Evolutionary conservation across 2,329 filamentous ascomycete species (phyloP).

Genomic region (Ceratocystis cubensis): DNA sequence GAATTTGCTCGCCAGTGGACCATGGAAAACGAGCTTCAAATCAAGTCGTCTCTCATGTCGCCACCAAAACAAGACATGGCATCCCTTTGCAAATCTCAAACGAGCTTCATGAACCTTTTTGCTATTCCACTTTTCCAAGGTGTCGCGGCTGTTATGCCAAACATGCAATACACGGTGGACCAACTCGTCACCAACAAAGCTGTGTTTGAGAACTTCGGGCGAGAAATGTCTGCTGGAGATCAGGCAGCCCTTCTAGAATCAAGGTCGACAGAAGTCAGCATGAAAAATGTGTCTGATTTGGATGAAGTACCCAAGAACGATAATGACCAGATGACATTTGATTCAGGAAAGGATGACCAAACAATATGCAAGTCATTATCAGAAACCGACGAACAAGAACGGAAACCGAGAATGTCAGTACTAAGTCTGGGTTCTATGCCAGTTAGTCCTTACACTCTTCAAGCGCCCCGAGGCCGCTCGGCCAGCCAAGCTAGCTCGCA

Average conservation of each 20-base stretch:
- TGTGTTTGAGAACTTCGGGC: conserved; percentile 23
- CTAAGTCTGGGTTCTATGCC: conserved; percentile 13
- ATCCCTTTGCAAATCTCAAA: conserved; percentile 75
- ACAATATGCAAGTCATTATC: background rate
- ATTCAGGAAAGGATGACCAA: background rate
- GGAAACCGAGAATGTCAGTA: background rate
- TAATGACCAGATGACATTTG: background rate
- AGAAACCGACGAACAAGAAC: background rate
- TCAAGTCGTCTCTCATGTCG: conserved; percentile 76
- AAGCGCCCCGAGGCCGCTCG: background rate
- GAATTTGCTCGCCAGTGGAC: conserved; percentile 87
- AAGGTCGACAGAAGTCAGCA: background rate
- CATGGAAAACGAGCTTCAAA: conserved; percentile 80
- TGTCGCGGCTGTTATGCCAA: conserved; percentile 73
- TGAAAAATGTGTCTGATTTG: background rate
- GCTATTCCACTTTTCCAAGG: conserved; percentile 83
- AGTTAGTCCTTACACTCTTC: conserved; percentile 12
- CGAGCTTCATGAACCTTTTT: conserved; percentile 94
- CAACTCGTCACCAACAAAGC: conserved; percentile 38
- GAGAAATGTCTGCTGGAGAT: background rate
- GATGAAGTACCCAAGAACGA: background rate
- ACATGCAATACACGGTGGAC: conserved; percentile 69
- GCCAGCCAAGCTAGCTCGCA: background rate
- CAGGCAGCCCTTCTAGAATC: background rate
- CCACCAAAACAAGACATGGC: conserved; percentile 71